Percentiles rank a stretch among this genome's conserved stretches.
phyloP scores from a whole-genome alignment of 1,284 basidiomycete genomes.

The Cryptococcus sp. region DNA sequence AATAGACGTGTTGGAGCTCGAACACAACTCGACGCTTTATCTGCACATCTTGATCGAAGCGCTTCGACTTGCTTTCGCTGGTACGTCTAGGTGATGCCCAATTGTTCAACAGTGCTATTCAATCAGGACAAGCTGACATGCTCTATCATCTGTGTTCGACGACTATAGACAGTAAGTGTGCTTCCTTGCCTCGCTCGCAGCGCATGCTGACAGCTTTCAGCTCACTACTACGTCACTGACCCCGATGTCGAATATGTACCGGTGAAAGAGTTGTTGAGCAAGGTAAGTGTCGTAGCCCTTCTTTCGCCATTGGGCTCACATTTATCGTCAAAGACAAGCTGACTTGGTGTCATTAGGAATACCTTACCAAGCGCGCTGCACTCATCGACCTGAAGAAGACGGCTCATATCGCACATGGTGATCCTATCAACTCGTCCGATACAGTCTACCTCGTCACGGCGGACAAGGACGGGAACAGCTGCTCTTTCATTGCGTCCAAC shows the following conservation, averaged over 20 bases:
- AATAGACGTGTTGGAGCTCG: conserved; percentile 69
- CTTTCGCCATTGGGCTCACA: background rate
- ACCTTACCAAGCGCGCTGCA: conserved; percentile 75
- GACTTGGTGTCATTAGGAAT: conserved; percentile 60
- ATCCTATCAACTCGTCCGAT: conserved; percentile 65
- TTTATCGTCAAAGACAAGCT: background rate
- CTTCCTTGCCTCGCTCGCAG: background rate
- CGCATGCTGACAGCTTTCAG: conserved; percentile 18
- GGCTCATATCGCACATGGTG: conserved; percentile 66
- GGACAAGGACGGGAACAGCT: conserved; percentile 89
- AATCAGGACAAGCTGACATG: background rate
- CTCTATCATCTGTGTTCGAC: background rate
- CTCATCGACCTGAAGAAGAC: conserved; percentile 72
- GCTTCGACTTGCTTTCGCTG: conserved; percentile 46
- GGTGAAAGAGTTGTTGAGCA: conserved; percentile 74
- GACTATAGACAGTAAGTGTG: conserved; percentile 60
- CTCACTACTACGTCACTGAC: conserved; percentile 84
- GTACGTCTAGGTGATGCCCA: conserved; percentile 14
- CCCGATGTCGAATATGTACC: conserved; percentile 74
- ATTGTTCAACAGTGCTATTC: background rate
- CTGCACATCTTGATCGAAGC: conserved; percentile 81
- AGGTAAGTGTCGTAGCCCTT: conserved; percentile 56
- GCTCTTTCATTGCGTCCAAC: conserved; percentile 86
- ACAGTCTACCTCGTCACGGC: conserved; percentile 90
- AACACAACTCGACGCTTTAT: conserved; percentile 86